Evolutionary conservation across 768 basidiomycete genomes (phyloP), one percentile per base, ranked within the genome.

Genomic region (Boletus rufocinnamomeus): DNA sequence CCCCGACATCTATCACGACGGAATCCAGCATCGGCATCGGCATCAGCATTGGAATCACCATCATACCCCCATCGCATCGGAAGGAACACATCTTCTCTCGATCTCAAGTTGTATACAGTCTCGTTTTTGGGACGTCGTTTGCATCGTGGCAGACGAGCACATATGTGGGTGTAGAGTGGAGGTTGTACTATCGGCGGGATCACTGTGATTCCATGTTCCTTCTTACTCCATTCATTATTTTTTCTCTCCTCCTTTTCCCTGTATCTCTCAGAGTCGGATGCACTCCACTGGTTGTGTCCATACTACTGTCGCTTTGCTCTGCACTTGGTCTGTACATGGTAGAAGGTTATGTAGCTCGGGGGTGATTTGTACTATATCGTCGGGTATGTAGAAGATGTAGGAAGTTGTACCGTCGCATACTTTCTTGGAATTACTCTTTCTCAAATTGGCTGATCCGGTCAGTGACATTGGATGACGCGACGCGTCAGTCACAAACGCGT

Each of bases 401-500:
- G 25, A 52, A 25, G 16, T n/a, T 13, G 40, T 49, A 47, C 19
- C 49, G 51, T 58, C 55, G 52, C 51, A 49, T 48, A 64, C 44
- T 69, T 69, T 69, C 62, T 66, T 71, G 58, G 54, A 62, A 58
- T 60, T 34, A 28, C 27, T n/a, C 2, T 25, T 14, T 50, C 23
- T 64, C 47, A 13, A 5, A 43, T 53, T 30, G 37, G 25, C 28
- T 51, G 63, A 41, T 60, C 46, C 45, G 48, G 43, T 7, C 32
- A 37, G 25, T 6, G 6, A 16, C 44, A n/a, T 40, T 43, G 27
- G 50, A 46, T 53, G 48, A 59, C 63, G 62, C 57, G 63, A 61
- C 70, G 69, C 69, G 70, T 43, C 58, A 44, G 63, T 67, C 63
- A 60, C 62, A 14, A 46, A 73, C 70, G 60, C 70, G 70, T 6